A percentile compares a stretch with the other conserved stretches of the same genome.
phyloP scores from a whole-genome alignment of 164 flowering plant genomes.

The Akebia trifoliata region DNA sequence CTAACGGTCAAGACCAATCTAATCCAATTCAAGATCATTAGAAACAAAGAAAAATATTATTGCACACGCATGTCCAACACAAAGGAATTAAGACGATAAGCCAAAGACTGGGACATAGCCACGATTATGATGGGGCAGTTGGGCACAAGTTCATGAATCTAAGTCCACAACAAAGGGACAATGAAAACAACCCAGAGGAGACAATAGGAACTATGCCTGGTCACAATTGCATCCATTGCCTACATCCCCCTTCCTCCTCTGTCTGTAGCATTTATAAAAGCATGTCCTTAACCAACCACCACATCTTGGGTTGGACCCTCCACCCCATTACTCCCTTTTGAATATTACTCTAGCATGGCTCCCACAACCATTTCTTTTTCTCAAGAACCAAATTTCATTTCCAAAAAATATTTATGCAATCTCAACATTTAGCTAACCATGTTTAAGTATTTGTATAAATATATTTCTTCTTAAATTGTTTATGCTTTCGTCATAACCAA shows the following conservation, averaged over 20 bases:
- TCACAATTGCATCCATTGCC: not conserved
- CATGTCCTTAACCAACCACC: slow-evolving; percentile 13
- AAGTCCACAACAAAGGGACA: not conserved
- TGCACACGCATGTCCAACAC: not conserved
- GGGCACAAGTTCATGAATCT: slow-evolving; percentile 9
- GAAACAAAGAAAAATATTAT: not conserved
- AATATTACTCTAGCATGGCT: no score
- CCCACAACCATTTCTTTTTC: no score
- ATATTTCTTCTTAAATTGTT: no score
- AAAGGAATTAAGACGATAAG: slow-evolving; percentile 7
- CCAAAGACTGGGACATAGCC: slow-evolving; percentile 12
- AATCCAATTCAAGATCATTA: no score
- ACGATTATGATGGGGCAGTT: slow-evolving; percentile 9
- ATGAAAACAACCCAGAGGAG: slow-evolving; percentile 8
- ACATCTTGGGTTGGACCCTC: slow-evolving; percentile 8
- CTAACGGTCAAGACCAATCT: not conserved
- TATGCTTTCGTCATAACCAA: no score
- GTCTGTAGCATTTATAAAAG: slow-evolving; percentile 6
- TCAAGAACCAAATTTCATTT: no score
- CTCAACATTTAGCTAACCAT: no score
- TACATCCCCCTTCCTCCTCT: not conserved
- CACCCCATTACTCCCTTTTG: not conserved
- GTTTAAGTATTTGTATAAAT: no score
- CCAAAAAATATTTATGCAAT: no score
- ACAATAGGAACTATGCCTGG: slow-evolving; percentile 13